Evolutionary conservation across 2,329 filamentous ascomycete genomes (phyloP), one percentile per base, ranked within the genome.

Genomic region (Pseudogymnoascus sp.): DNA sequence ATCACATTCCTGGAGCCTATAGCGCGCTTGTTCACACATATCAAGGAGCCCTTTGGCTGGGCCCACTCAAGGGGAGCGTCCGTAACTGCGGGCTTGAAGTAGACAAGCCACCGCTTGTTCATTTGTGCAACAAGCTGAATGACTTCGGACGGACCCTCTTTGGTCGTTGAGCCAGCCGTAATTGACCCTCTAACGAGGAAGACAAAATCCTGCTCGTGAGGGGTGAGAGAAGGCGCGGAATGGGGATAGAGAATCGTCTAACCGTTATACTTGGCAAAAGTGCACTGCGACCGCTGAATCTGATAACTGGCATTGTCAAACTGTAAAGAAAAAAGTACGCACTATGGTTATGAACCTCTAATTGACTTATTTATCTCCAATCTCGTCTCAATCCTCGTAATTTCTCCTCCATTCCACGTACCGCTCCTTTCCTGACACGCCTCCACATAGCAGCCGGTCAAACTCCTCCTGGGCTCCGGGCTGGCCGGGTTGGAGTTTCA

Each of bases 361-460:
- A 28, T 7, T 2, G 28, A 15, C 12, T 15, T 47, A 28, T 7
- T 14, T 3, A 2, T 39, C 15, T 12, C 5, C 15, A 20, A 20
- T 39, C 15, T 41, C 20, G 38, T 41, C 38, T 41, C 20, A 12
- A n/a, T n/a, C 14, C n/a, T 14, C 9, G 22, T 14, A 28, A 7
- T 28, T 62, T 50, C 66, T 68, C 61, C 67, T 64, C 66, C 71
- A 71, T 61, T 75, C 72, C 33, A 74, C 63, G 62, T 73, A 74
- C n/a, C 72, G 60, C 62, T 73, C 69, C 14, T 60, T 59, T 0
- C 68, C 67, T 1, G 37, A 30, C 25, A 59, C 9, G 1, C 61
- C 60, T n/a, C 35, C 43, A n/a, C 37, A 28, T 4, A 66, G 20
- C 12, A 66, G 9, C 30, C 62, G n/a, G 6, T 72, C 66, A 64